phyloP scores from a whole-genome alignment of 495 filamentous ascomycete genomes.

The Neurospora sublineolata region DNA sequence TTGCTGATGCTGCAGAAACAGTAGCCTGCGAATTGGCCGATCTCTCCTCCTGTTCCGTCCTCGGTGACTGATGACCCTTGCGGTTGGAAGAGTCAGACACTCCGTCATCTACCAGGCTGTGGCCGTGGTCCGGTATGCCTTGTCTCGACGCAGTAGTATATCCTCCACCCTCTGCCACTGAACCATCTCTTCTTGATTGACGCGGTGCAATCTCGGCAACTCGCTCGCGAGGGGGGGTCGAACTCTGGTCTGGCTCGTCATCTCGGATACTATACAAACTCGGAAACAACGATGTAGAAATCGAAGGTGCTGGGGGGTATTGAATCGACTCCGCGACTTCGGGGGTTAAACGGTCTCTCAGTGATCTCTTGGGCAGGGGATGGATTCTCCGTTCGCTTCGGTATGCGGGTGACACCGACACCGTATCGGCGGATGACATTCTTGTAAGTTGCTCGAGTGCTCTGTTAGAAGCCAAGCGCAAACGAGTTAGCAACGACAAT shows the following conservation, averaged over 20 bases:
- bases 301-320: slow-evolving; percentile 62
- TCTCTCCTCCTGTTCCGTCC: slow-evolving; percentile 21
- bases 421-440: slow-evolving; percentile 55
- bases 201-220: slow-evolving; percentile 17
- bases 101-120: neutral
- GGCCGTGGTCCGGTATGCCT: slow-evolving; percentile 11
- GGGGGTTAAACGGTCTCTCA: slow-evolving; percentile 73
- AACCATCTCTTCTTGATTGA: slow-evolving; percentile 17
- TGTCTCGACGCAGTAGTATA: slow-evolving; percentile 10
- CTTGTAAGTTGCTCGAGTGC: slow-evolving; percentile 15
- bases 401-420: slow-evolving; percentile 58
- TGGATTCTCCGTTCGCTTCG: slow-evolving; percentile 69
- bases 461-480: slow-evolving; percentile 5
- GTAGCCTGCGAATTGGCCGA: slow-evolving; percentile 34
- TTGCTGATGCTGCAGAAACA: slow-evolving; percentile 42
- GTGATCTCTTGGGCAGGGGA: slow-evolving; percentile 75
- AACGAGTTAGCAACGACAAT: slow-evolving; percentile 7
- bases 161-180: slow-evolving; percentile 28
- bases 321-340: slow-evolving; percentile 73
- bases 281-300: slow-evolving; percentile 60
- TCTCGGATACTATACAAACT: slow-evolving; percentile 48
- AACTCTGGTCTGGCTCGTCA: slow-evolving; percentile 18
- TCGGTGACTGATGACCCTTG: slow-evolving; percentile 13
- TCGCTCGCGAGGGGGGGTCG: slow-evolving; percentile 8
- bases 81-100: slow-evolving; percentile 17